These are phyloP conservation scores for Umbelopsis vinacea DNA, from an alignment of 192 early-diverging fungal genomes.

Conservation along the genomic window DNA sequence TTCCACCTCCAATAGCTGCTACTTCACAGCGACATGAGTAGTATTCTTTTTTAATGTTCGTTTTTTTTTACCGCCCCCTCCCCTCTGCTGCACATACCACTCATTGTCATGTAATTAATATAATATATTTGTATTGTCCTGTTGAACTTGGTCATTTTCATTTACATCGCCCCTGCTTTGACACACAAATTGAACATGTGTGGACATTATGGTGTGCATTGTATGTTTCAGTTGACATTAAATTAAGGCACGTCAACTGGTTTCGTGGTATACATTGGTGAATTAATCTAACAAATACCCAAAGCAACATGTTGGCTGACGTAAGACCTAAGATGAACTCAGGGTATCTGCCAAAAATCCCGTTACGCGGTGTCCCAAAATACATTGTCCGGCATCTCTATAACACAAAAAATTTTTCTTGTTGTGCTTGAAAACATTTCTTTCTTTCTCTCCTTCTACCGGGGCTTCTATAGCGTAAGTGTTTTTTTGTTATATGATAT, in stretches of 20 bases:
- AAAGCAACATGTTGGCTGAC: no score
- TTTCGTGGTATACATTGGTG: no score
- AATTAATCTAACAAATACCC: no score
- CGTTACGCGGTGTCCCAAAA: no score
- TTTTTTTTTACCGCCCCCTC: not conserved
- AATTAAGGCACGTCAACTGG: not conserved
- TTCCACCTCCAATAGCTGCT: not conserved
- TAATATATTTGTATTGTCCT: conserved; percentile 14
- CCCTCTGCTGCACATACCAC: conserved; percentile 11
- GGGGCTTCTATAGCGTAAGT: not conserved
- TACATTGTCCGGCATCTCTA: no score
- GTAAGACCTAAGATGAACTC: no score
- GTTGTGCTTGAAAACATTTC: no score
- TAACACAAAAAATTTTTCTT: no score
- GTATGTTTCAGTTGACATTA: not conserved
- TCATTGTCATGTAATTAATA: conserved; percentile 22
- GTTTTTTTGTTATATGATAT: not conserved
- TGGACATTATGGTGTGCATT: not conserved
- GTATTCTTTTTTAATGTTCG: not conserved
- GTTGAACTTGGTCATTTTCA: not conserved
- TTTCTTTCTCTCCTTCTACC: not conserved
- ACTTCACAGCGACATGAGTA: not conserved
- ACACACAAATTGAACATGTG: no score
- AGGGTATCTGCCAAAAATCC: no score
- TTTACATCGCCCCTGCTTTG: no score